phyloP scores from a whole-genome alignment of 352 stramenopile species.

The Phytophthora cactorum region DNA sequence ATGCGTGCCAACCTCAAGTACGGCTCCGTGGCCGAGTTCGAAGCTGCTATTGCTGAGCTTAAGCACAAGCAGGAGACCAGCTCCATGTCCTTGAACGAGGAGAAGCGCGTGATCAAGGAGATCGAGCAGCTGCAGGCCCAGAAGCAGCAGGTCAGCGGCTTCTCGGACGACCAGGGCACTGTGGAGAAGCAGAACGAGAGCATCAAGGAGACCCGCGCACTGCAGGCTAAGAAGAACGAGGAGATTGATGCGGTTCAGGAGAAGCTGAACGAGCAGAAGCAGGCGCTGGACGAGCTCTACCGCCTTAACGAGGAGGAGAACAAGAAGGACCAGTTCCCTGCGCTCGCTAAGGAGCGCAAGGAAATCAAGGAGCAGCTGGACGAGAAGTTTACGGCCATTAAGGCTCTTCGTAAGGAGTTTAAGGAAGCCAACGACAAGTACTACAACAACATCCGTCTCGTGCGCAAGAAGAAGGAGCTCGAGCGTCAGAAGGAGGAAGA shows the following conservation, averaged over 20 bases:
- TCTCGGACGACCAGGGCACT: slow-evolving; percentile 82
- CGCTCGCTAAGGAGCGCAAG: slow-evolving; percentile 86
- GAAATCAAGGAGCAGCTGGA: slow-evolving; percentile 93
- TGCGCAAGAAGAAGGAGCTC: slow-evolving; percentile 87
- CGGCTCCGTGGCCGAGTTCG: slow-evolving; percentile 89
- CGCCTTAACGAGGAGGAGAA: slow-evolving; percentile 92
- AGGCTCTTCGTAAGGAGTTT: slow-evolving; percentile 89
- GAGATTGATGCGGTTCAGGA: slow-evolving; percentile 95
- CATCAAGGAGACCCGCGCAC: slow-evolving; percentile 77
- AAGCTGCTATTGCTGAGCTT: slow-evolving; percentile 91
- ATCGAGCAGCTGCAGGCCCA: slow-evolving; percentile 92
- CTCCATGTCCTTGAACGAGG: slow-evolving; percentile 95
- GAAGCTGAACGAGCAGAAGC: slow-evolving; percentile 91
- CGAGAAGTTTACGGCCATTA: slow-evolving; percentile 87
- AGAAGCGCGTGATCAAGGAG: slow-evolving; percentile 98
- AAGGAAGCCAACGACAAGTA: slow-evolving; percentile 95
- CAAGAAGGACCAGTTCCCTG: slow-evolving; percentile 85
- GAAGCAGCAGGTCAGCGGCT: slow-evolving; percentile 88
- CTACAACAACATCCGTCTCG: slow-evolving; percentile 91
- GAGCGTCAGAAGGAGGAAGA: slow-evolving; percentile 87
- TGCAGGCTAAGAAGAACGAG: slow-evolving; percentile 92
- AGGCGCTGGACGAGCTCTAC: slow-evolving; percentile 89
- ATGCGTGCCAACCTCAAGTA: slow-evolving; percentile 86
- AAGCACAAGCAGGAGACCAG: slow-evolving; percentile 94
- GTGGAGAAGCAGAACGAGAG: slow-evolving; percentile 84